Percentiles rank a stretch among this genome's conserved stretches.
These are phyloP conservation scores for Phytopythium aichiense DNA, from an alignment of 352 stramenopile genomes.

Conservation along the genomic window DNA sequence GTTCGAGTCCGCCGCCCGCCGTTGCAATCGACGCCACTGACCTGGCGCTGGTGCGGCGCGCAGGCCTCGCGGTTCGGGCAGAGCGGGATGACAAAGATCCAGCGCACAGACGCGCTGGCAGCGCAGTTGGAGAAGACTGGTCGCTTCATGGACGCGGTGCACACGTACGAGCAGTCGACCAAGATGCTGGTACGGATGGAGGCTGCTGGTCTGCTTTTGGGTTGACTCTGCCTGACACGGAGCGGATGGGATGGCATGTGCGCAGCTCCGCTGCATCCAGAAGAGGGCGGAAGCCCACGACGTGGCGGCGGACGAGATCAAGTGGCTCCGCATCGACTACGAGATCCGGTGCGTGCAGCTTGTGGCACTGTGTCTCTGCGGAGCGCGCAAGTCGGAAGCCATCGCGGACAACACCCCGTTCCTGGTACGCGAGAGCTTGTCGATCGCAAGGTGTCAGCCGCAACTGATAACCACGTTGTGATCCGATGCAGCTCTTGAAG, in stretches of 20 bases:
- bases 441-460: neutral
- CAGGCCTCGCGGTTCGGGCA: conserved; percentile 57
- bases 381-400: conserved; percentile 40
- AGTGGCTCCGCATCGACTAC: conserved; percentile 67
- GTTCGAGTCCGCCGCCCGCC: neutral
- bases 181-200: conserved; percentile 60
- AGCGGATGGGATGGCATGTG: neutral
- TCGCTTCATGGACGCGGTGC: conserved; percentile 63
- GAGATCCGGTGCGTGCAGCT: conserved; percentile 73
- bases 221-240: neutral
- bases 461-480: neutral
- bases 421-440: conserved; percentile 25
- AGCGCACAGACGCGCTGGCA: conserved; percentile 45
- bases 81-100: conserved; percentile 58
- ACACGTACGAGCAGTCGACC: conserved; percentile 64
- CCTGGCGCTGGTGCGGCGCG: neutral
- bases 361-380: conserved; percentile 63
- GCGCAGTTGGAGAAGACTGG: conserved; percentile 56
- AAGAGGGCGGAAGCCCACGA: conserved; percentile 49
- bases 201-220: too few relatives aligned
- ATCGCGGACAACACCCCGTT: conserved; percentile 55
- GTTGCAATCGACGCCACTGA: neutral
- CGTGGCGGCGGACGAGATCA: conserved; percentile 48
- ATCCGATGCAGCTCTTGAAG: conserved; percentile 41
- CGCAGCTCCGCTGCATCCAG: conserved; percentile 58